Evolutionary conservation across 139 green algal genomes (phyloP), one percentile per base, ranked within the genome.

Genomic region (Coelastrella sp.): DNA sequence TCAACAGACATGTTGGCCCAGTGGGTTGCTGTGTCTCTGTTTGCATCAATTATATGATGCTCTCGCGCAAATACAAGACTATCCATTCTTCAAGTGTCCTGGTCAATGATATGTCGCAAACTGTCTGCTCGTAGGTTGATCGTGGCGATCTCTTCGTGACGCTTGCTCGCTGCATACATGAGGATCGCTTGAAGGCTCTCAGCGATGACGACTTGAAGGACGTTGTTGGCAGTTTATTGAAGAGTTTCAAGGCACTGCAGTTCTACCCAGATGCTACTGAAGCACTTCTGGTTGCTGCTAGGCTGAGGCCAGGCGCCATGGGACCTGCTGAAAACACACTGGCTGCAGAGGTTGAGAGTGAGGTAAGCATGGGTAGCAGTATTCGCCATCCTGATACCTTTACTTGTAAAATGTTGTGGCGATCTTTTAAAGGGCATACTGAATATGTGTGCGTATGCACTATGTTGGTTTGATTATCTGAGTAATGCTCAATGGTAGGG

Each of bases 211-310:
- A 79, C 48, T 51, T 86, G 6, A 57, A 72, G 66, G 50, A 77
- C 41, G 63, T 85, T 35, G 62, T 79, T 7, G 41, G 40, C 41
- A n/a, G 45, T 1, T 45, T 88, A 32, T 62, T 88, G 73, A 8
- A 23, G 3, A 59, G 72, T 2, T 88, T 88, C 73, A 83, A 79
- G 57, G 30, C 60, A 17, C 62, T 88, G 41, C 21, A 32, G 40
- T 88, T 88, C 83, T 88, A 68, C 40, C 83, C 83, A 4, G 83
- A 88, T 43, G 68, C 41, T 60, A 88, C 83, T 15, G 53, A 88
- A 73, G 83, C 73, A n/a, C 73, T 88, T 43, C 34, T 88, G 21
- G 19, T 88, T 41, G 73, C 50, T 4, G 83, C 38, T 2, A 30
- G 60, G 38, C 53, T 75, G 57, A 35, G 71, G 38, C 57, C 82